A percentile compares a stretch with the other conserved stretches of the same genome.
Evolutionary conservation across 306 rosid genomes (phyloP).

Genomic region (Castanea mollissima): DNA sequence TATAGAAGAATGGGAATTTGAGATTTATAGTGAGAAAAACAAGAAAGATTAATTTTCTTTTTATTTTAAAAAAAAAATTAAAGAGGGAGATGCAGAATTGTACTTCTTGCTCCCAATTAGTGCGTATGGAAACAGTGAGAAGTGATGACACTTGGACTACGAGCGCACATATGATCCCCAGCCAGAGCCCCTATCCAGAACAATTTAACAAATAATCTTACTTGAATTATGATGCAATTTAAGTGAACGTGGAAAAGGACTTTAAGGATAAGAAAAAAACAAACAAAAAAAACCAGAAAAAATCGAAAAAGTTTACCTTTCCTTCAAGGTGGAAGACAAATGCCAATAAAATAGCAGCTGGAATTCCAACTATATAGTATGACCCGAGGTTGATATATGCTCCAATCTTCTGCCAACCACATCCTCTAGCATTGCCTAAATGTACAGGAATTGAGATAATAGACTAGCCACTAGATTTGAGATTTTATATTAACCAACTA

Average conservation of each 20-base stretch:
- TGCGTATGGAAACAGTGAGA: conserved; percentile 41
- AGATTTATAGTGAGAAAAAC: neutral
- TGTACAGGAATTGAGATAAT: conserved; percentile 3
- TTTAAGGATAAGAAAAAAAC: neutral
- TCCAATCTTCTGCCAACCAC: conserved; percentile 86
- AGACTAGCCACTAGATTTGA: neutral
- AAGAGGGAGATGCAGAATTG: neutral
- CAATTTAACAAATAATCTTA: neutral
- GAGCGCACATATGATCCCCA: conserved; percentile 70
- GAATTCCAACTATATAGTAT: conserved; percentile 72
- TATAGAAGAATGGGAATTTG: conserved; percentile 4
- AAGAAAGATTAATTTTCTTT: neutral
- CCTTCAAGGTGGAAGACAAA: conserved; percentile 65
- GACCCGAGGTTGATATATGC: conserved; percentile 71
- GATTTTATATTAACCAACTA: neutral
- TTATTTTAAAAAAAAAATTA: neutral
- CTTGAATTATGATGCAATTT: neutral
- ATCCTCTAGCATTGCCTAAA: conserved; percentile 75
- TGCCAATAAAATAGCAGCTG: conserved; percentile 53
- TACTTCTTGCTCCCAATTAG: conserved; percentile 73
- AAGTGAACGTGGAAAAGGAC: neutral
- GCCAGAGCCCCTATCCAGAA: conserved; percentile 63
- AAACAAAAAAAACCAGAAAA: neutral
- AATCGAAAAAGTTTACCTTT: conserved; percentile 40
- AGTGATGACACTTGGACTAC: conserved; percentile 53